A percentile compares a stretch with the other conserved stretches of the same genome.
Evolutionary conservation across 257 asterid species (phyloP).

Genomic region (Solanum peruvianum): DNA sequence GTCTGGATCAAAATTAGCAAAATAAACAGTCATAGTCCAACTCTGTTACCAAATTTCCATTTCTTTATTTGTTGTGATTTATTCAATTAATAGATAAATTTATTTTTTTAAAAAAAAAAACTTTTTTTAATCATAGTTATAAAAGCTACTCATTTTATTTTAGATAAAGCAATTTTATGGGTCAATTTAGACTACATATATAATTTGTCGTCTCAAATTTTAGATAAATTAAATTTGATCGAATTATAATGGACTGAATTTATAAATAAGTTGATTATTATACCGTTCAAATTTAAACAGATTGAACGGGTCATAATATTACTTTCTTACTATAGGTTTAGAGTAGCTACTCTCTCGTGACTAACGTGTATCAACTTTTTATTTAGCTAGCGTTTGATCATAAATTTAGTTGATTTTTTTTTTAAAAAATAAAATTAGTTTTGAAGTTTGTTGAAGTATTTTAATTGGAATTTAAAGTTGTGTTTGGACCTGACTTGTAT

Average conservation of each 20-base stretch:
- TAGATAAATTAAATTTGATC: background rate
- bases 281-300: fast-evolving
- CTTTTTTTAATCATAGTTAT: background rate
- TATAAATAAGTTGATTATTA: background rate
- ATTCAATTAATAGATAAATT: background rate
- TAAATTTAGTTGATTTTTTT: too few relatives aligned
- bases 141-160: background rate
- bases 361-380: background rate
- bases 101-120: background rate
- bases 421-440: too few relatives aligned
- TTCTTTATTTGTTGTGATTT: background rate
- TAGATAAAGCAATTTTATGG: background rate
- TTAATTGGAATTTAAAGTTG: too few relatives aligned
- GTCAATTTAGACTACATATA: background rate
- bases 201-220: background rate
- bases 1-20: background rate
- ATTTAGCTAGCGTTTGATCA: background rate
- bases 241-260: fast-evolving
- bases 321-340: background rate
- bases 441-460: background rate
- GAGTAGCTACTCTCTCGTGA: background rate
- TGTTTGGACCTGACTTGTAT: too few relatives aligned
- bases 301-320: background rate
- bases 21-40: background rate
- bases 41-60: background rate